phyloP scores from a whole-genome alignment of 768 basidiomycete genomes.

The Suillus sp. region DNA sequence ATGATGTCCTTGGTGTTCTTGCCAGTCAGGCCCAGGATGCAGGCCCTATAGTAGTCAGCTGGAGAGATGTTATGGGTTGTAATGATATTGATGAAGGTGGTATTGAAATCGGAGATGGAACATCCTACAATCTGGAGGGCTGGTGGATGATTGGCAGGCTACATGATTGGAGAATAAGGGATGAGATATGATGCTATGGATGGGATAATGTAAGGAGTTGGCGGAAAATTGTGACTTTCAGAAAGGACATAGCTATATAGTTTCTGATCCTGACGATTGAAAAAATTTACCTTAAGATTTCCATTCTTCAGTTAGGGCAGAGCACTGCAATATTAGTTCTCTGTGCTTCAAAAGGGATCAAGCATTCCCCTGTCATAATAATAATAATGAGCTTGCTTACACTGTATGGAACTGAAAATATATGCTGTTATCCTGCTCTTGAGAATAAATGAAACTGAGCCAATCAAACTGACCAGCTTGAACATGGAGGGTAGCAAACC shows the following conservation, averaged over 20 bases:
- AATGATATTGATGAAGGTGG: background rate
- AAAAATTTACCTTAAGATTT: background rate
- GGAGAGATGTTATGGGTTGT: no score
- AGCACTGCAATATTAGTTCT: background rate
- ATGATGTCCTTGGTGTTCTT: background rate
- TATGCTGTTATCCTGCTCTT: no score
- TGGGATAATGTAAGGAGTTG: no score
- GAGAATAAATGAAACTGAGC: no score
- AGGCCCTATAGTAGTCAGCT: conserved; percentile 1
- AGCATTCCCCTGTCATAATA: background rate
- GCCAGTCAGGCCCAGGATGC: conserved; percentile 1
- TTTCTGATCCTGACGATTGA: background rate
- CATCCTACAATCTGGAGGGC: background rate
- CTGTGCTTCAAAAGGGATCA: background rate
- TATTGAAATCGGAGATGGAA: background rate
- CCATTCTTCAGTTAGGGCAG: background rate
- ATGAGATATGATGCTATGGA: background rate
- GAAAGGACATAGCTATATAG: background rate
- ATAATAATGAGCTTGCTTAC: background rate
- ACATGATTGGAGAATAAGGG: background rate
- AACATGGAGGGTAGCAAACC: no score
- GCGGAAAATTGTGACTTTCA: background rate
- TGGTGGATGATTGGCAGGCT: background rate
- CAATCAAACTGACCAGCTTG: no score
- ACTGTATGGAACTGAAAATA: background rate